A percentile compares a stretch with the other conserved stretches of the same genome.
Evolutionary conservation across 1,139 yeast genomes (phyloP).

Genomic region (Kodamaea derodonti): DNA sequence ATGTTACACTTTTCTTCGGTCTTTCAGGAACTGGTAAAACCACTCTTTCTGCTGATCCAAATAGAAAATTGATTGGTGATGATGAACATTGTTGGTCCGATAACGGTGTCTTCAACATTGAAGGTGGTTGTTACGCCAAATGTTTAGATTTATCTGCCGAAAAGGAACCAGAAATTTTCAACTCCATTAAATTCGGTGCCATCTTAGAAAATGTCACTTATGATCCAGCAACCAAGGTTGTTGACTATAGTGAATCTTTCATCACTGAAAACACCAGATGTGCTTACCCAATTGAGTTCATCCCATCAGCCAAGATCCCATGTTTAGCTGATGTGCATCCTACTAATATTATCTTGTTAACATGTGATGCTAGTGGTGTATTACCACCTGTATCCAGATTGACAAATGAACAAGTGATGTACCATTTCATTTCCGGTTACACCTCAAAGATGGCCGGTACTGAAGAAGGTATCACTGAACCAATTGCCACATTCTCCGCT

Average conservation of each 20-base stretch:
- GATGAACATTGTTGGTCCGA: constrained; percentile 99
- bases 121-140: constrained; percentile 99
- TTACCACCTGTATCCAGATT: constrained; percentile 95
- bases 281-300: constrained; percentile 96
- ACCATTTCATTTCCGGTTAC: constrained; percentile 97
- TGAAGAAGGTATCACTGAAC: constrained; percentile 98
- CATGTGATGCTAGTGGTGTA: constrained; percentile 98
- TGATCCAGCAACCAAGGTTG: constrained; percentile 73
- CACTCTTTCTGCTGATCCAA: constrained; percentile 93
- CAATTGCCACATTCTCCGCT: constrained; percentile 96
- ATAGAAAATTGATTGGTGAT: constrained; percentile 92
- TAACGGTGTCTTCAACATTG: constrained; percentile 96
- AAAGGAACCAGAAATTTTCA: constrained; percentile 96
- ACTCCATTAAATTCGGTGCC: constrained; percentile 91
- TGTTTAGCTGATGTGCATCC: constrained; percentile 91
- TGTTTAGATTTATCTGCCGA: constrained; percentile 87
- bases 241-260: constrained; percentile 76
- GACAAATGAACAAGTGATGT: constrained; percentile 95
- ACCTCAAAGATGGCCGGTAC: constrained; percentile 99
- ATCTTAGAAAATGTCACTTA: constrained; percentile 92
- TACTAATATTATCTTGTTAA: constrained; percentile 83
- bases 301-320: constrained; percentile 95
- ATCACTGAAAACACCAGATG: constrained; percentile 98
- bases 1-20: constrained; percentile 93
- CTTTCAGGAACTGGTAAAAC: constrained; percentile 98